Percentiles rank a stretch among this genome's conserved stretches.
Evolutionary conservation across 371 early-diverging fungal species (phyloP).

Genomic region (Actinomortierella ambigua): DNA sequence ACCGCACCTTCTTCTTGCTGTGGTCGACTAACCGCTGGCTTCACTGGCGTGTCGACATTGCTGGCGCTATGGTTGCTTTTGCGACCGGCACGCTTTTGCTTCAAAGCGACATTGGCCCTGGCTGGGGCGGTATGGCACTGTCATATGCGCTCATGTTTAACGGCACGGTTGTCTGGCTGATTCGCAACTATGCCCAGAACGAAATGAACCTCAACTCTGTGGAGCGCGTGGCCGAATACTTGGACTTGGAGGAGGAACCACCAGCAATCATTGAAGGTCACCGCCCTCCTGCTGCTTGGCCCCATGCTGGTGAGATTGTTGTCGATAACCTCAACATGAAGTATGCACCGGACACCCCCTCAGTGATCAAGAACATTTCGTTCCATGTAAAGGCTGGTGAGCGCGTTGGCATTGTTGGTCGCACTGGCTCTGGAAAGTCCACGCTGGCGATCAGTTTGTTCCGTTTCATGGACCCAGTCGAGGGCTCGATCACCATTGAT

Average conservation of each 20-base stretch:
- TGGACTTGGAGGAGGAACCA: slow-evolving; percentile 66
- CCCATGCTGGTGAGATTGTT: slow-evolving; percentile 67
- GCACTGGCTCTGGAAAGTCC: slow-evolving; percentile 75
- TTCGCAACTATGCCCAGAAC: slow-evolving; percentile 77
- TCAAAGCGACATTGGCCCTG: slow-evolving; percentile 57
- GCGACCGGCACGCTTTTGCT: slow-evolving; percentile 50
- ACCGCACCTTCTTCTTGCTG: slow-evolving; percentile 67
- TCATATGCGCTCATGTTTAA: slow-evolving; percentile 72
- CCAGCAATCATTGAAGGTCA: slow-evolving; percentile 44
- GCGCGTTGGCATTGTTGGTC: slow-evolving; percentile 52
- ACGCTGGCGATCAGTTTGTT: slow-evolving; percentile 71
- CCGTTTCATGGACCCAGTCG: slow-evolving; percentile 67
- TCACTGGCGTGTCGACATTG: slow-evolving; percentile 77
- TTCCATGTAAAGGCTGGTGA: slow-evolving; percentile 47
- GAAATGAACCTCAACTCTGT: slow-evolving; percentile 67
- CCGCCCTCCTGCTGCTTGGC: slow-evolving; percentile 69
- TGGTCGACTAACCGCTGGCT: slow-evolving; percentile 79
- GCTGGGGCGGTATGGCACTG: slow-evolving; percentile 79
- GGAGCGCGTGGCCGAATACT: slow-evolving; percentile 74
- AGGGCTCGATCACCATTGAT: slow-evolving; percentile 70
- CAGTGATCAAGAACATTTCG: slow-evolving; percentile 67
- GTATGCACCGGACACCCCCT: slow-evolving; percentile 69
- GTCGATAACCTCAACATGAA: slow-evolving; percentile 67
- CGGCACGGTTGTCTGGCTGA: slow-evolving; percentile 75
- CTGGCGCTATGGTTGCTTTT: slow-evolving; percentile 75